A percentile compares a stretch with the other conserved stretches of the same genome.
phyloP scores from a whole-genome alignment of 305 asterid genomes.

The Euphrasia arctica region DNA sequence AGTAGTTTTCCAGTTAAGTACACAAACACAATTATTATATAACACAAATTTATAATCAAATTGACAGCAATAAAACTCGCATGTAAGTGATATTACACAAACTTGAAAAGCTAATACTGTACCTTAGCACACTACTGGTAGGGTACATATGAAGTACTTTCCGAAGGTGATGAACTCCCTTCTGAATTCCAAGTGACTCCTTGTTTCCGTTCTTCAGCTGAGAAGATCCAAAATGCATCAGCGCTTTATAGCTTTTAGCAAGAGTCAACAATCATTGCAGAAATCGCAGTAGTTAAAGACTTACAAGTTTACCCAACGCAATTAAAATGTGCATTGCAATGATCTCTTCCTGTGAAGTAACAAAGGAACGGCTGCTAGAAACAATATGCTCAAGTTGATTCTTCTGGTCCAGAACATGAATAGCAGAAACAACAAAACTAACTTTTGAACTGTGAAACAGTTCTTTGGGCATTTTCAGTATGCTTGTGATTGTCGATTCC shows the following conservation, averaged over 20 bases:
- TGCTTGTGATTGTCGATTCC: slow-evolving; percentile 65
- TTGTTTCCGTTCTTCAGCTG: slow-evolving; percentile 62
- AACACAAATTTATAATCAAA: neutral
- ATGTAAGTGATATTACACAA: neutral
- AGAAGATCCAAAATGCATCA: slow-evolving; percentile 28
- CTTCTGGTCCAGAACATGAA: slow-evolving; percentile 66
- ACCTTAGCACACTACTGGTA: slow-evolving; percentile 71
- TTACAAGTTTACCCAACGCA: slow-evolving; percentile 76
- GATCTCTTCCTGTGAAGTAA: slow-evolving; percentile 53
- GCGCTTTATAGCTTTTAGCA: slow-evolving; percentile 9
- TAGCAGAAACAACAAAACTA: slow-evolving; percentile 67
- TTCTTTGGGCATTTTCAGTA: slow-evolving; percentile 78
- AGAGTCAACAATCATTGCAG: slow-evolving; percentile 18
- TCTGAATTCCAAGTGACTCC: slow-evolving; percentile 53
- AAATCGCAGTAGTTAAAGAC: slow-evolving; percentile 33
- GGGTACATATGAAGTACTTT: slow-evolving; percentile 90
- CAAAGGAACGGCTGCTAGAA: slow-evolving; percentile 59
- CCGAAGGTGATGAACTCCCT: slow-evolving; percentile 73
- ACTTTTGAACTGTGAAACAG: slow-evolving; percentile 63
- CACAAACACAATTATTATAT: neutral
- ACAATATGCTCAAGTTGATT: slow-evolving; percentile 69
- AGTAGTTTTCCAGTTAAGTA: neutral
- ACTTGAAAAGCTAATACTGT: slow-evolving; percentile 28
- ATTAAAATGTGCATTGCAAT: slow-evolving; percentile 67
- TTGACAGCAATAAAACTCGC: slow-evolving; percentile 15